Evolutionary conservation across 2,329 filamentous ascomycete genomes (phyloP).

Genomic region (Hypoxylon sp.): DNA sequence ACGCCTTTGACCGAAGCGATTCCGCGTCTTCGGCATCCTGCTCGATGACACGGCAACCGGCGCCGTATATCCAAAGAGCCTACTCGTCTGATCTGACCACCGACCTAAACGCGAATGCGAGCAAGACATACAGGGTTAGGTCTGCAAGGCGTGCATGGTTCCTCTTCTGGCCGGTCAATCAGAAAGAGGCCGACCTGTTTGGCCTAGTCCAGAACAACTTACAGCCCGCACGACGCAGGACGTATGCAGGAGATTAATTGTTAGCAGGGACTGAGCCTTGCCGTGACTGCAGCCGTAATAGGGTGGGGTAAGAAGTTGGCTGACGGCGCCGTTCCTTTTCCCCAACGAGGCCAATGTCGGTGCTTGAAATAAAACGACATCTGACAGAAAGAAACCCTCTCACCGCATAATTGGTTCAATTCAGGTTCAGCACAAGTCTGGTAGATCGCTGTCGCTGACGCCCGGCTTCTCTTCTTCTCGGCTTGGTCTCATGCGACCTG

Average conservation of each 20-base stretch:
- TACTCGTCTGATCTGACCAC: conserved; percentile 6
- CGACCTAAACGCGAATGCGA: conserved; percentile 14
- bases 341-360: conserved; percentile 16
- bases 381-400: conserved; percentile 13
- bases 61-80: neutral
- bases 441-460: neutral
- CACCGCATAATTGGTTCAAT: conserved; percentile 14
- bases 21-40: neutral
- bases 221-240: conserved; percentile 15
- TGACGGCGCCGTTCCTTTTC: conserved; percentile 14
- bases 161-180: conserved; percentile 8
- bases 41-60: neutral
- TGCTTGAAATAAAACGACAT: conserved; percentile 22
- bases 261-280: conserved; percentile 23
- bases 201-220: conserved; percentile 22
- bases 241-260: conserved; percentile 26
- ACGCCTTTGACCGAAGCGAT: neutral
- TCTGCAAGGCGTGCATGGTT: conserved; percentile 1
- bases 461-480: conserved; percentile 2
- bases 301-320: conserved; percentile 28
- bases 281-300: conserved; percentile 29
- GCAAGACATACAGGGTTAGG: conserved; percentile 23
- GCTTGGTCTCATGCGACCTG: conserved; percentile 19
- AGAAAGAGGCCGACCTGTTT: conserved; percentile 6
- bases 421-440: conserved; percentile 6